Percentiles rank a stretch among this genome's conserved stretches.
Conservation (phyloP, 352 stramenopile genomes). For the Phytopythium oedochilum region DNA sequence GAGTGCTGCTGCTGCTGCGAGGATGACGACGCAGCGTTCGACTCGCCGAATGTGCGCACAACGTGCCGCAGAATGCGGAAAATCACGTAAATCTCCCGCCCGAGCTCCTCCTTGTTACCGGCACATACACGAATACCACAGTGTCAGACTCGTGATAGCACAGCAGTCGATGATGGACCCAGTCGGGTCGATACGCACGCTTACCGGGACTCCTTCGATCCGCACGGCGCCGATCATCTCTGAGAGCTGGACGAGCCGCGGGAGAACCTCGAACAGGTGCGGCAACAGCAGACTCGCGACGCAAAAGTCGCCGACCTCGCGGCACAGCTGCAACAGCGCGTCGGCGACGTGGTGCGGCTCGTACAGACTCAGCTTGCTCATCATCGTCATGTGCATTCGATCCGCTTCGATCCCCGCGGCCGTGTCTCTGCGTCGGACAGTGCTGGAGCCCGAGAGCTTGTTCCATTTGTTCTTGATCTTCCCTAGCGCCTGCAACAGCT, state of each 20-base stretch:
- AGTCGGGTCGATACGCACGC: slow-evolving; percentile 3
- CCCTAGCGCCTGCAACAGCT: slow-evolving; percentile 47
- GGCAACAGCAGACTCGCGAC: slow-evolving; percentile 47
- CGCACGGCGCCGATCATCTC: slow-evolving; percentile 61
- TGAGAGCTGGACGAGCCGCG: slow-evolving; percentile 40
- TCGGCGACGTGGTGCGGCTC: slow-evolving; percentile 66
- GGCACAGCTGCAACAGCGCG: slow-evolving; percentile 55
- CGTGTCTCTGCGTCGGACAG: slow-evolving; percentile 28
- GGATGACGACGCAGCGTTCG: background rate
- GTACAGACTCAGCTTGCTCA: slow-evolving; percentile 54
- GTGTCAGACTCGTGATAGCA: background rate
- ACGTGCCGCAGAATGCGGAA: slow-evolving; percentile 60
- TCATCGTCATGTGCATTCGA: slow-evolving; percentile 63
- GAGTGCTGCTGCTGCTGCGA: background rate
- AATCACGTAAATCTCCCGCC: slow-evolving; percentile 67
- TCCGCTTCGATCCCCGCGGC: slow-evolving; percentile 14
- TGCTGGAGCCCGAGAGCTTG: slow-evolving; percentile 37
- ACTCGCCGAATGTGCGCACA: slow-evolving; percentile 49
- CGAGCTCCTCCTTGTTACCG: slow-evolving; percentile 44
- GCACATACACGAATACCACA: too few relatives aligned
- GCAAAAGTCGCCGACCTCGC: slow-evolving; percentile 44
- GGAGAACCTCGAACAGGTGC: slow-evolving; percentile 55
- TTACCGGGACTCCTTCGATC: slow-evolving; percentile 66
- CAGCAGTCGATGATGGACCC: background rate
- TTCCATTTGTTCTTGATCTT: slow-evolving; percentile 54